Evolutionary conservation across 2,329 filamentous ascomycete genomes (phyloP), one percentile per base, ranked within the genome.

Genomic region (Xylaria sp.): DNA sequence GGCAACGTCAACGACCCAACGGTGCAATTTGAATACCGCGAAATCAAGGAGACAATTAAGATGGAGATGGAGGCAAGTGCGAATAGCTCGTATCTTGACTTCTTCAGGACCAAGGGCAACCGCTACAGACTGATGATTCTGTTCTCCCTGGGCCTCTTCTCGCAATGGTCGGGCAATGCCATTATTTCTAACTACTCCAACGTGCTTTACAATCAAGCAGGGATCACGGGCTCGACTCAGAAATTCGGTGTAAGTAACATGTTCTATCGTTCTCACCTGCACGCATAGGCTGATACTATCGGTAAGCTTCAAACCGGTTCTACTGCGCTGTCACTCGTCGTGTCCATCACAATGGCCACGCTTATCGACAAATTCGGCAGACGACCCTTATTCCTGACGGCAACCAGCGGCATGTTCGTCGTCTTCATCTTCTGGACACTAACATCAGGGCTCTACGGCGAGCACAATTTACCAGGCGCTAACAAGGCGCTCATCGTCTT

Each of bases 91-190:
- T 88, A 85, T 72, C 50, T 79, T 8, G 82, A 86, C 69, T 84
- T 87, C 73, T 75, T 86, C 73, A 75, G 72, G 64, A 86, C 84
- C 40, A 81, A 79, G 70, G 84, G 84, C 54, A 87, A 87, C 78
- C 81, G 84, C 54, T 83, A 85, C 72, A 79, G 85, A 45, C 72
- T 87, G 43, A 68, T 77, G 23, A 75, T 88, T 31, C 76, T 86
- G 55, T 72, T 84, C 49, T 84, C 83, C 1, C 78, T 87, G 25
- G 85, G 84, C 70, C 73, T 87, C 63, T 86, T 87, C 75, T 86
- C 83, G 0, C 84, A 87, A 73, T 87, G 83, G 79, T 84, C 80
- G 37, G 85, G 86, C 57, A 87, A 87, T 72, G 84, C 81, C 62
- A 80, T 87, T 51, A 83, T 87, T 68, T 84, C 80, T 62, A 87